Evolutionary conservation across 345 rosid species (phyloP).

Genomic region (Mercurialis annua): DNA sequence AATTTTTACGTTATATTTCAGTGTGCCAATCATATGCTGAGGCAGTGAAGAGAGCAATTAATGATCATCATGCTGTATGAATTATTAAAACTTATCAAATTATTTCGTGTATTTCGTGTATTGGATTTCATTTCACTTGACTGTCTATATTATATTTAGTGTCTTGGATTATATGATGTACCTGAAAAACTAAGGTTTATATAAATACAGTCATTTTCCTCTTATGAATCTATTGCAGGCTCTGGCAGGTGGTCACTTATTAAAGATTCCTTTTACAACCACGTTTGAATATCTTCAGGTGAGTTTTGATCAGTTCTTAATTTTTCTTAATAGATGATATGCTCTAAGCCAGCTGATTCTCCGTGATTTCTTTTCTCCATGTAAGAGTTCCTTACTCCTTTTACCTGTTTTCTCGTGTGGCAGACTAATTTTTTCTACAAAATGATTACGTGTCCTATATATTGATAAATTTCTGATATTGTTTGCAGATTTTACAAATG

Average conservation of each 20-base stretch:
- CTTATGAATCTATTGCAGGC: slow-evolving; percentile 45
- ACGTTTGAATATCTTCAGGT: slow-evolving; percentile 97
- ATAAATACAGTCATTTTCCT: neutral
- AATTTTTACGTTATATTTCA: slow-evolving; percentile 36
- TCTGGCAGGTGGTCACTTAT: slow-evolving; percentile 49
- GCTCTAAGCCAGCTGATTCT: too few relatives aligned
- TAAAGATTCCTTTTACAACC: slow-evolving; percentile 86
- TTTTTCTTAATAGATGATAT: neutral
- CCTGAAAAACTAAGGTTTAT: neutral
- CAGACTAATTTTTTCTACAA: too few relatives aligned
- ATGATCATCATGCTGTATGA: slow-evolving; percentile 67
- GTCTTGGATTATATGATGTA: slow-evolving; percentile 5
- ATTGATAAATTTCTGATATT: slow-evolving; percentile 8
- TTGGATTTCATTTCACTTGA: too few relatives aligned
- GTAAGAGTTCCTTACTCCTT: neutral
- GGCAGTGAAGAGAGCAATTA: slow-evolving; percentile 70
- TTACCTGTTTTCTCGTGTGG: neutral
- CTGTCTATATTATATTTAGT: too few relatives aligned
- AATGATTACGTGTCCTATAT: neutral
- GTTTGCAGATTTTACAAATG: slow-evolving; percentile 64
- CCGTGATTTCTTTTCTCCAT: too few relatives aligned
- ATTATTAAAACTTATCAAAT: slow-evolving; percentile 20
- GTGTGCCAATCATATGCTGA: slow-evolving; percentile 54
- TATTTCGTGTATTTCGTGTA: too few relatives aligned
- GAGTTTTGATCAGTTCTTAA: slow-evolving; percentile 14